Conservation (phyloP, 1,284 basidiomycete species). For the Austroboletus novae-zelandiae region DNA sequence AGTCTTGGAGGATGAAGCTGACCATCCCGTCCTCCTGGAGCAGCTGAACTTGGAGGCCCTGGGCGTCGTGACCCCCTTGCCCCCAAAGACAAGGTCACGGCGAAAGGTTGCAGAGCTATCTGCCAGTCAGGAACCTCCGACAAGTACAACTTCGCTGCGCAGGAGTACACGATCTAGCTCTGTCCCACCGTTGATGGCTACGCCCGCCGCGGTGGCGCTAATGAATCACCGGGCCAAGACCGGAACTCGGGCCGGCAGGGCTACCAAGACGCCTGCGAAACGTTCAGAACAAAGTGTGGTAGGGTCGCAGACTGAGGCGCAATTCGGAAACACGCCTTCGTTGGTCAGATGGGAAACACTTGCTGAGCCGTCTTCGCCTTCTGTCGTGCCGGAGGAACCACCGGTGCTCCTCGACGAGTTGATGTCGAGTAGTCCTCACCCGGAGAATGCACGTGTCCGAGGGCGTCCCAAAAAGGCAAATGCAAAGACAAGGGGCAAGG, state of each 20-base stretch:
- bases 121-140: conserved; percentile 9
- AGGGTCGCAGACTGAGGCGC: neutral
- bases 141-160: neutral
- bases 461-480: conserved; percentile 1
- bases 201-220: conserved; percentile 4
- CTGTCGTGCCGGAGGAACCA: conserved; percentile 16
- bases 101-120: neutral
- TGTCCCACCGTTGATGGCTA: conserved; percentile 5
- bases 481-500: neutral
- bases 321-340: conserved; percentile 11
- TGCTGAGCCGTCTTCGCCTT: conserved; percentile 18
- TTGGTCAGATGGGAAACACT: conserved; percentile 26
- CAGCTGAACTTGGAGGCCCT: conserved; percentile 3
- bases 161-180: conserved; percentile 14
- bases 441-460: neutral
- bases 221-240: conserved; percentile 3
- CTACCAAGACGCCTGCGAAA: conserved; percentile 17
- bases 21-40: conserved; percentile 18
- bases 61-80: conserved; percentile 2
- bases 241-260: neutral
- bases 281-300: neutral
- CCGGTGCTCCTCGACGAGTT: conserved; percentile 39
- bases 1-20: conserved; percentile 15
- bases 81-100: conserved; percentile 3
- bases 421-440: conserved; percentile 35